A percentile compares a stretch with the other conserved stretches of the same genome.
phyloP scores from a whole-genome alignment of 1,284 basidiomycete genomes.

The Ganoderma sinense region DNA sequence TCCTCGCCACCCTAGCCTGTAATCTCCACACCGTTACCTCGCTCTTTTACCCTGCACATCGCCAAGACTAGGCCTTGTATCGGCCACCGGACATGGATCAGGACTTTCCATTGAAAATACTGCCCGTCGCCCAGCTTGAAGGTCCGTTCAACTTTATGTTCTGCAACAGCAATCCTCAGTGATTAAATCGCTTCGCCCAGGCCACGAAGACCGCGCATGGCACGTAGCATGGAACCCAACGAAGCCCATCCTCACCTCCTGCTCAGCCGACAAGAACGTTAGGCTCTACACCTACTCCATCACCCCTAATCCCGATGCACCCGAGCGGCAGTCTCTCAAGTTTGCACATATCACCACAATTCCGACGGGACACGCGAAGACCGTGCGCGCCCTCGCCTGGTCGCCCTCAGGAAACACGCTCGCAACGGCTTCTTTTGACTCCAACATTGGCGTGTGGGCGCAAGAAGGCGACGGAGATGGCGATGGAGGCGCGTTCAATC shows the following conservation, averaged over 20 bases:
- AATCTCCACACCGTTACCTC: neutral
- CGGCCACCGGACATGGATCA: conserved; percentile 7
- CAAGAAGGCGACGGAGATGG: conserved; percentile 56
- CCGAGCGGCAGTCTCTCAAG: conserved; percentile 34
- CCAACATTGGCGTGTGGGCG: conserved; percentile 94
- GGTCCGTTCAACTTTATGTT: neutral
- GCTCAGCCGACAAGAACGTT: conserved; percentile 94
- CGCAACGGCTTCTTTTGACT: conserved; percentile 96
- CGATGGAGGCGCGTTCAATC: conserved; percentile 49
- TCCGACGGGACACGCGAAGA: conserved; percentile 87
- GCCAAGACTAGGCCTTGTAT: neutral
- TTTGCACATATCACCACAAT: conserved; percentile 73
- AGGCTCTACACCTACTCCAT: conserved; percentile 80
- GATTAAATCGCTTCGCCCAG: conserved; percentile 41
- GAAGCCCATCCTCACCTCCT: conserved; percentile 87
- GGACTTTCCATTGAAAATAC: conserved; percentile 1
- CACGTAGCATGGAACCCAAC: conserved; percentile 91
- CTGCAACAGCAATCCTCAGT: conserved; percentile 1
- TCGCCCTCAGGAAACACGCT: conserved; percentile 87
- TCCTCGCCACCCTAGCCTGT: neutral
- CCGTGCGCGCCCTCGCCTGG: conserved; percentile 93
- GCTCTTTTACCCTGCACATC: neutral
- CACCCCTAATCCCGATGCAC: conserved; percentile 30
- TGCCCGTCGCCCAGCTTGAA: conserved; percentile 6
- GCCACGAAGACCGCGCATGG: conserved; percentile 92